Conservation (phyloP, 805 yeast genomes). For the Candida pini region DNA sequence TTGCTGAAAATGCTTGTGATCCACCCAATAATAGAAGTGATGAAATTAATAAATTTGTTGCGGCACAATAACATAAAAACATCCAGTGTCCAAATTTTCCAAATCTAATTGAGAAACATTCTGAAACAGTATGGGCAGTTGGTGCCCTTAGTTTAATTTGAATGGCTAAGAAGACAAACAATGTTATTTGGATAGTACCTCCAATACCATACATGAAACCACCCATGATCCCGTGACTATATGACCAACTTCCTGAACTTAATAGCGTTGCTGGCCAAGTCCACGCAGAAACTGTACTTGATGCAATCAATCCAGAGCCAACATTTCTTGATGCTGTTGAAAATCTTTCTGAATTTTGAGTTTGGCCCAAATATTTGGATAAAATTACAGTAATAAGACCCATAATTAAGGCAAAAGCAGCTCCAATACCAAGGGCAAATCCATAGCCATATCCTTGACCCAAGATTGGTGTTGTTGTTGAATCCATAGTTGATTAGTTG, state of each 20-base stretch:
- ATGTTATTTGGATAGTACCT: slow-evolving; percentile 32
- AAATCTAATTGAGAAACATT: slow-evolving; percentile 33
- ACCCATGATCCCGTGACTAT: slow-evolving; percentile 38
- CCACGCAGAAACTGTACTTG: slow-evolving; percentile 43
- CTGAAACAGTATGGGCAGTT: slow-evolving; percentile 38
- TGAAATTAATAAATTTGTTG: slow-evolving; percentile 32
- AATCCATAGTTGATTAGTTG: neutral
- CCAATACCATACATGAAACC: slow-evolving; percentile 34
- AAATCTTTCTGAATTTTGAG: slow-evolving; percentile 37
- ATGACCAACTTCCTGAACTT: slow-evolving; percentile 34
- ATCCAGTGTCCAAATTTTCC: slow-evolving; percentile 33
- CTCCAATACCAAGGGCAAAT: slow-evolving; percentile 36
- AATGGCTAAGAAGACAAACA: slow-evolving; percentile 33
- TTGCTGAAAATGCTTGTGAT: slow-evolving; percentile 34
- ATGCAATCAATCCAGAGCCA: slow-evolving; percentile 36
- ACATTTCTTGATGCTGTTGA: slow-evolving; percentile 37
- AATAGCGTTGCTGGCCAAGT: slow-evolving; percentile 40
- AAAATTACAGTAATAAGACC: slow-evolving; percentile 31
- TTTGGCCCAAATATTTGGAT: slow-evolving; percentile 32
- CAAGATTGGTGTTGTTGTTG: slow-evolving; percentile 20
- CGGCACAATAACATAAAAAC: slow-evolving; percentile 30
- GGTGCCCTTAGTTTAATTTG: slow-evolving; percentile 38
- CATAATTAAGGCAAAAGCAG: slow-evolving; percentile 41
- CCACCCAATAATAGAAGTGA: slow-evolving; percentile 38
- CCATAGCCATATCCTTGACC: slow-evolving; percentile 37